Evolutionary conservation across 495 filamentous ascomycete genomes (phyloP).

Genomic region (Clavariopsis aquatica): DNA sequence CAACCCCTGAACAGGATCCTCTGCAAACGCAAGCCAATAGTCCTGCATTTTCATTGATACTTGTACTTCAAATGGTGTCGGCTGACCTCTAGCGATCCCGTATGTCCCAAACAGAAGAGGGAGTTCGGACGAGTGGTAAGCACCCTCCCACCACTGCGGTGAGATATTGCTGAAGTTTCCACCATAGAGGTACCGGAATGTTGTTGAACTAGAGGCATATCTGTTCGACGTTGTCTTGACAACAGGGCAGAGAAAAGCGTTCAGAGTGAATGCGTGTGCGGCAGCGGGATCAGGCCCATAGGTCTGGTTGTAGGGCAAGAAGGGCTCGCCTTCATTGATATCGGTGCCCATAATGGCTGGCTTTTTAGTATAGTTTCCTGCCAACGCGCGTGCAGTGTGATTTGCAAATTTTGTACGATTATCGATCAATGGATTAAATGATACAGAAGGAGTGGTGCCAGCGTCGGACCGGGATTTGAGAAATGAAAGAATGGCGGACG

Average conservation of each 20-base stretch:
- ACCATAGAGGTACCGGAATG: constrained; percentile 50
- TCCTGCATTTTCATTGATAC: constrained; percentile 35
- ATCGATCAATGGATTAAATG: constrained; percentile 30
- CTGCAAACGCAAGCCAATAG: constrained; percentile 31
- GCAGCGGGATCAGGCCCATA: constrained; percentile 14
- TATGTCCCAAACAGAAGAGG: constrained; percentile 35
- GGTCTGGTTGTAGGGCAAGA: constrained; percentile 29
- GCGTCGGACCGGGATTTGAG: constrained; percentile 19
- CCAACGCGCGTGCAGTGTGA: constrained; percentile 32
- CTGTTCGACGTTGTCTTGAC: constrained; percentile 30
- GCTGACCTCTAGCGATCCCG: constrained; percentile 19
- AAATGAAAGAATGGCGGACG: constrained; percentile 11
- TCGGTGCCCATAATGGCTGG: constrained; percentile 38
- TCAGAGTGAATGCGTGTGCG: constrained; percentile 21
- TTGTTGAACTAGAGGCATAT: constrained; percentile 32
- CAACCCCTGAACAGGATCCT: constrained; percentile 25
- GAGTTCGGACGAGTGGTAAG: constrained; percentile 37
- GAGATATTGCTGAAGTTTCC: constrained; percentile 53
- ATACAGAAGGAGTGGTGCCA: constrained; percentile 8
- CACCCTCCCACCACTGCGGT: constrained; percentile 43
- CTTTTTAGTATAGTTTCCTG: constrained; percentile 25
- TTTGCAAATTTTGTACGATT: constrained; percentile 30
- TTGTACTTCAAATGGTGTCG: constrained; percentile 30
- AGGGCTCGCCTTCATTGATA: constrained; percentile 30
- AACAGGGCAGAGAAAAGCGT: constrained; percentile 34